Evolutionary conservation across 768 basidiomycete genomes (phyloP).

Genomic region (Gymnopilus dilepis): DNA sequence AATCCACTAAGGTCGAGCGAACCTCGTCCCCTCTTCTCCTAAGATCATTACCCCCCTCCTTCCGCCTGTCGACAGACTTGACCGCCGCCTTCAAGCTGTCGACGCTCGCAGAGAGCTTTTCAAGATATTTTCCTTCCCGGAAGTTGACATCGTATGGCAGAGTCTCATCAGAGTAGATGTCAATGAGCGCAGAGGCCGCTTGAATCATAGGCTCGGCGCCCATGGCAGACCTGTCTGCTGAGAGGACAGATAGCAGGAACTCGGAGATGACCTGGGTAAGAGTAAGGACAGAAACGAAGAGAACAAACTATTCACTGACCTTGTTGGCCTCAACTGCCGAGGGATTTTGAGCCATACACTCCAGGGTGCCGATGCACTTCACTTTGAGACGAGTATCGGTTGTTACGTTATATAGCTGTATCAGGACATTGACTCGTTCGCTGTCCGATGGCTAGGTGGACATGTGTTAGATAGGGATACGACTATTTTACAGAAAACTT

Average conservation of each 20-base stretch:
- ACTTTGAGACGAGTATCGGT: constrained; percentile 63
- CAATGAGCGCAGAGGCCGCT: constrained; percentile 81
- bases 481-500: constrained; percentile 24
- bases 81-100: constrained; percentile 68
- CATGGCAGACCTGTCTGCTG: constrained; percentile 44
- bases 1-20: constrained; percentile 75
- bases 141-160: constrained; percentile 84
- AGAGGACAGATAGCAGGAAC: constrained; percentile 70
- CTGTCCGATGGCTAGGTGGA: constrained; percentile 55
- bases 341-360: constrained; percentile 78
- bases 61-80: constrained; percentile 68
- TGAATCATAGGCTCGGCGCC: constrained; percentile 78
- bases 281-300: not conserved
- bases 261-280: constrained; percentile 58
- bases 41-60: constrained; percentile 68
- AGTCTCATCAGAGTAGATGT: constrained; percentile 91
- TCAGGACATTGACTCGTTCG: constrained; percentile 67
- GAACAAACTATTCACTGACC: constrained; percentile 36
- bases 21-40: constrained; percentile 76
- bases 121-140: constrained; percentile 62
- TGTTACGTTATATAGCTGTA: constrained; percentile 64
- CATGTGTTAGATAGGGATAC: not conserved
- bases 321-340: constrained; percentile 69
- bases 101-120: constrained; percentile 58
- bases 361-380: constrained; percentile 85